Percentiles rank a stretch among this genome's conserved stretches.
phyloP scores from a whole-genome alignment of 345 rosid genomes.

The Lumnitzera littorea region DNA sequence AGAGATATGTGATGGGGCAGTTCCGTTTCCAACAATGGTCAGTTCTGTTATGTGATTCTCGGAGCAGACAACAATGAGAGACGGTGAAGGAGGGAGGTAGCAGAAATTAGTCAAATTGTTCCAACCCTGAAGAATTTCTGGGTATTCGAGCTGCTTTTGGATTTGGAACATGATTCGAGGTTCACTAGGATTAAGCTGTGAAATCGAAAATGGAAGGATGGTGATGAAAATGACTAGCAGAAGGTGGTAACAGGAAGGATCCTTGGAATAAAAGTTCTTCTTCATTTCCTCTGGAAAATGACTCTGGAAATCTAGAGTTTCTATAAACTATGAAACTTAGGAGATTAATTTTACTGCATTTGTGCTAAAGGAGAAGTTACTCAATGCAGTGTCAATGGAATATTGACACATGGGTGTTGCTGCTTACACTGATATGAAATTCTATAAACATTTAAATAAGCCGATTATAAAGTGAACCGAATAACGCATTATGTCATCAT shows the following conservation, averaged over 20 bases:
- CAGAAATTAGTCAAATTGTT: conserved; percentile 72
- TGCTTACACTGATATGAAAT: too few relatives aligned
- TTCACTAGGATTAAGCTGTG: conserved; percentile 50
- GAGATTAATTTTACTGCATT: too few relatives aligned
- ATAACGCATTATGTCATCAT: too few relatives aligned
- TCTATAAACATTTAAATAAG: too few relatives aligned
- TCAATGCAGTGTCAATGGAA: too few relatives aligned
- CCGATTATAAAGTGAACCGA: too few relatives aligned
- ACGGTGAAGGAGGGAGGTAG: conserved; percentile 48
- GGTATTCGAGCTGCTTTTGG: conserved; percentile 61
- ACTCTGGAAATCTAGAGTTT: too few relatives aligned
- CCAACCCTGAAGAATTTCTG: conserved; percentile 66
- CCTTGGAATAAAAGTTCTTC: neutral
- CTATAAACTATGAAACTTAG: too few relatives aligned
- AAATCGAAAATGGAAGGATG: conserved; percentile 29
- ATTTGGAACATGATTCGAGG: conserved; percentile 45
- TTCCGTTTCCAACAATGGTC: conserved; percentile 57
- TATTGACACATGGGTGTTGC: too few relatives aligned
- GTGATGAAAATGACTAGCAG: conserved; percentile 15
- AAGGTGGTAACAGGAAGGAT: neutral
- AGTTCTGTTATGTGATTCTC: conserved; percentile 44
- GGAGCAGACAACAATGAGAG: conserved; percentile 51
- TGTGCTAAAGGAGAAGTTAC: too few relatives aligned
- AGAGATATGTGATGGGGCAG: conserved; percentile 17
- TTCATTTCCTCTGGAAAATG: too few relatives aligned